Conservation (phyloP, 192 early-diverging fungal genomes). For the Coemansia sp. region DNA sequence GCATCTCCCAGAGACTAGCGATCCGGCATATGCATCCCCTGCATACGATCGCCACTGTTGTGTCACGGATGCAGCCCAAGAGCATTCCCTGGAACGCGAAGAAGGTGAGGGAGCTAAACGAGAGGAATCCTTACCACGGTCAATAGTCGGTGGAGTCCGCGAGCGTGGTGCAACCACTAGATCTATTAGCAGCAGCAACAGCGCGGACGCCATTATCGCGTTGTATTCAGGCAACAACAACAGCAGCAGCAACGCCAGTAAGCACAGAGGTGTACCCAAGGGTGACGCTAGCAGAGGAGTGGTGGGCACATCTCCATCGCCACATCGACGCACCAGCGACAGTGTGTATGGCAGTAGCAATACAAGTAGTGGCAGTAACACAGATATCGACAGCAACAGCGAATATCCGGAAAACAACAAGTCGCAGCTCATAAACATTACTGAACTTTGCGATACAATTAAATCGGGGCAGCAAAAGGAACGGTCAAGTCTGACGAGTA, state of each 20-base stretch:
- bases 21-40: background rate
- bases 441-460: background rate
- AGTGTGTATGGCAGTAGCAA: background rate
- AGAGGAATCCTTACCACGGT: background rate
- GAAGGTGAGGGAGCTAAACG: background rate
- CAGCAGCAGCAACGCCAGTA: too few relatives aligned
- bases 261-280: background rate
- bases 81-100: background rate
- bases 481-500: background rate
- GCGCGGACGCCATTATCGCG: constrained; percentile 29
- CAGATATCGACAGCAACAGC: background rate
- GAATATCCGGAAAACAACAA: background rate
- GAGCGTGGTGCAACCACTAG: background rate
- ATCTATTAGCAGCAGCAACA: constrained; percentile 3
- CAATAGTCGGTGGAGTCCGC: background rate
- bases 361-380: constrained; percentile 11
- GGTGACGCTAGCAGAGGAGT: background rate
- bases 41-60: background rate
- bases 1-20: background rate
- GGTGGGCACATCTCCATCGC: background rate
- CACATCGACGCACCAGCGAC: background rate
- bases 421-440: background rate
- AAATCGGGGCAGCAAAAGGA: background rate
- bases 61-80: background rate
- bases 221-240: constrained; percentile 21